Evolutionary conservation across 306 rosid species (phyloP).

Genomic region (Vigna reflexopilosa): DNA sequence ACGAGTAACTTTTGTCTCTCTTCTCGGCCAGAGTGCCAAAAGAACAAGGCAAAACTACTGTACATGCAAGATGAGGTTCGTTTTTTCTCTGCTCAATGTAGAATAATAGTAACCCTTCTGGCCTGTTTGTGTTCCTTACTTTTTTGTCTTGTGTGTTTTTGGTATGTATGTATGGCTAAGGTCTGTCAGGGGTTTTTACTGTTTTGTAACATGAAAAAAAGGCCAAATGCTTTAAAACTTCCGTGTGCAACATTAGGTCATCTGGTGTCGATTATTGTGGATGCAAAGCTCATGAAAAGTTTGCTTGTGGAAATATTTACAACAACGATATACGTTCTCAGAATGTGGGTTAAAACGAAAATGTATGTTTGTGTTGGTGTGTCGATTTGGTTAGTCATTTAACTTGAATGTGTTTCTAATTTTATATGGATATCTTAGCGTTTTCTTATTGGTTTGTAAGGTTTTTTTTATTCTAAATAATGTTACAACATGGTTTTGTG

Average conservation of each 20-base stretch:
- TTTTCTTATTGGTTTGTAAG: not conserved
- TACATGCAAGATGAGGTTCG: slow-evolving; percentile 94
- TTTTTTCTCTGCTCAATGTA: slow-evolving; percentile 11
- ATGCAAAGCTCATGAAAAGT: slow-evolving; percentile 15
- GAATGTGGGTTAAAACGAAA: not conserved
- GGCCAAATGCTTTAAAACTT: slow-evolving; percentile 21
- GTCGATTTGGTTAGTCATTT: not conserved
- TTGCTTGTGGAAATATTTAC: not conserved
- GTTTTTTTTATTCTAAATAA: not conserved
- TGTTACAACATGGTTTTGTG: not conserved
- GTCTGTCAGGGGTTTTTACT: slow-evolving; percentile 34
- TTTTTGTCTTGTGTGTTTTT: slow-evolving; percentile 30
- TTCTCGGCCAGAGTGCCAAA: slow-evolving; percentile 70
- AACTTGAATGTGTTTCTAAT: slow-evolving; percentile 10
- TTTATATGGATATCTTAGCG: not conserved
- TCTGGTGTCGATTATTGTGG: slow-evolving; percentile 43
- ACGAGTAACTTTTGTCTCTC: slow-evolving; percentile 59
- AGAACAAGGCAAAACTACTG: slow-evolving; percentile 78
- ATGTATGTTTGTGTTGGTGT: not conserved
- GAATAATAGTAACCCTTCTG: not conserved
- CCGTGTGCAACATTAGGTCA: slow-evolving; percentile 8
- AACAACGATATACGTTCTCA: slow-evolving; percentile 15
- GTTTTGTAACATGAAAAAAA: slow-evolving; percentile 24
- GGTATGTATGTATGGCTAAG: slow-evolving; percentile 15
- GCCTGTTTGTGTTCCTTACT: slow-evolving; percentile 15